Evolutionary conservation across 208 protist genomes (phyloP).

Genomic region (Trichomonas gallinae): DNA sequence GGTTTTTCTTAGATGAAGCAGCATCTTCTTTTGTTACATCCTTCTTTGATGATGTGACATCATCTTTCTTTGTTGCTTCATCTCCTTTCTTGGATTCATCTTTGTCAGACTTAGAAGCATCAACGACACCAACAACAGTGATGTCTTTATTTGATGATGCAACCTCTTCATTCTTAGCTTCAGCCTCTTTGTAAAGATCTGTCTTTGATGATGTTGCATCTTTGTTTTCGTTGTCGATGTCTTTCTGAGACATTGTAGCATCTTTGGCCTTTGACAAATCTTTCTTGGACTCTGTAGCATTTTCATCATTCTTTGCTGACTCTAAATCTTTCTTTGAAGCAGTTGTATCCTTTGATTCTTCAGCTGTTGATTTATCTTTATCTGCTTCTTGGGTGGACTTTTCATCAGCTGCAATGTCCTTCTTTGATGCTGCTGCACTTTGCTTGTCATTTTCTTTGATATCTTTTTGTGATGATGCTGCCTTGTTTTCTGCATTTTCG

Average conservation of each 20-base stretch:
- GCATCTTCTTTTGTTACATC: not conserved
- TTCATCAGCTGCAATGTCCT: not conserved
- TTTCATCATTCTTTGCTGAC: not conserved
- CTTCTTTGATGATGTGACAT: not conserved
- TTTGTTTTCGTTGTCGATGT: no score
- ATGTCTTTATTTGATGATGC: not conserved
- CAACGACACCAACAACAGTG: not conserved
- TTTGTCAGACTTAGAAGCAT: not conserved
- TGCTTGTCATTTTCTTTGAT: not conserved
- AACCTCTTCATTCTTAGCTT: not conserved
- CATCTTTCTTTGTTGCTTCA: not conserved
- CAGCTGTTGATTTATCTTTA: not conserved
- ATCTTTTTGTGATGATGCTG: not conserved
- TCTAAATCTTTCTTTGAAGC: not conserved
- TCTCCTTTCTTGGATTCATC: not conserved
- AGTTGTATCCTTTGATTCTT: no score
- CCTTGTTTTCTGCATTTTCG: no score
- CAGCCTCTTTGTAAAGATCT: no score
- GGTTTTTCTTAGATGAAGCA: not conserved
- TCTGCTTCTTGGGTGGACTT: not conserved
- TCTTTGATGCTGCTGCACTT: not conserved
- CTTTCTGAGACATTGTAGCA: no score
- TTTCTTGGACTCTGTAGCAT: not conserved
- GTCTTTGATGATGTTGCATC: not conserved
- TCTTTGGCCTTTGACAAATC: not conserved